A percentile compares a stretch with the other conserved stretches of the same genome.
phyloP scores from a whole-genome alignment of 2,329 filamentous ascomycete genomes.

The Colletotrichum godetiae region DNA sequence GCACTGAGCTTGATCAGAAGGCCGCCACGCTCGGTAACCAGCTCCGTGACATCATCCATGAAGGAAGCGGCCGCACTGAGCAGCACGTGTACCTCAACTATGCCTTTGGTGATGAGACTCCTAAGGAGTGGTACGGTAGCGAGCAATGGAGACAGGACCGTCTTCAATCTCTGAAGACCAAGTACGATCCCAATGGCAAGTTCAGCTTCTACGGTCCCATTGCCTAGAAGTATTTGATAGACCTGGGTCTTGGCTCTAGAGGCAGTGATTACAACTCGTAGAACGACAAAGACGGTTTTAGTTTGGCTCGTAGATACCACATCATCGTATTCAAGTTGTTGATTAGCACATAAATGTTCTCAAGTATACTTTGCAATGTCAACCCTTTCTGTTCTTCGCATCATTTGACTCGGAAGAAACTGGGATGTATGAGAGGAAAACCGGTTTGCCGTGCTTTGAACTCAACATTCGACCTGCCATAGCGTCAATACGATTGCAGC shows the following conservation, averaged over 20 bases:
- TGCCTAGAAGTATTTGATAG: neutral
- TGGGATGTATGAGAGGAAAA: too few relatives aligned
- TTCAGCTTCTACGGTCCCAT: constrained; percentile 59
- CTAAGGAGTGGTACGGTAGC: constrained; percentile 56
- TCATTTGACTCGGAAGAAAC: too few relatives aligned
- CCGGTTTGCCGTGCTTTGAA: too few relatives aligned
- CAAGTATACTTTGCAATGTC: too few relatives aligned
- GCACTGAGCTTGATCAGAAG: constrained; percentile 44
- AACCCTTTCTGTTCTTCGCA: too few relatives aligned
- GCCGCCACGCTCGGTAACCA: constrained; percentile 50
- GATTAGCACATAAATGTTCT: too few relatives aligned
- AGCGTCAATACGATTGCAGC: too few relatives aligned
- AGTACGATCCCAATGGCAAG: constrained; percentile 57
- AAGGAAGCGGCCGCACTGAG: constrained; percentile 45
- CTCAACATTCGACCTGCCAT: too few relatives aligned
- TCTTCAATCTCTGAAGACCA: constrained; percentile 57
- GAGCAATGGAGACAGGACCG: constrained; percentile 60
- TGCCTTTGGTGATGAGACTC: constrained; percentile 58
- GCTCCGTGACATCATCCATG: constrained; percentile 50
- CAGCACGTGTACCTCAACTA: constrained; percentile 63
- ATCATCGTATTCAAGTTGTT: neutral
- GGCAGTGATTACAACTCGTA: neutral
- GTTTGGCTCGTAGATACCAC: neutral
- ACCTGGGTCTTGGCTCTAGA: neutral
- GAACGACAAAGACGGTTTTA: neutral